A percentile compares a stretch with the other conserved stretches of the same genome.
phyloP scores from a whole-genome alignment of 352 stramenopile genomes.

The Nothophytophthora sp. region DNA sequence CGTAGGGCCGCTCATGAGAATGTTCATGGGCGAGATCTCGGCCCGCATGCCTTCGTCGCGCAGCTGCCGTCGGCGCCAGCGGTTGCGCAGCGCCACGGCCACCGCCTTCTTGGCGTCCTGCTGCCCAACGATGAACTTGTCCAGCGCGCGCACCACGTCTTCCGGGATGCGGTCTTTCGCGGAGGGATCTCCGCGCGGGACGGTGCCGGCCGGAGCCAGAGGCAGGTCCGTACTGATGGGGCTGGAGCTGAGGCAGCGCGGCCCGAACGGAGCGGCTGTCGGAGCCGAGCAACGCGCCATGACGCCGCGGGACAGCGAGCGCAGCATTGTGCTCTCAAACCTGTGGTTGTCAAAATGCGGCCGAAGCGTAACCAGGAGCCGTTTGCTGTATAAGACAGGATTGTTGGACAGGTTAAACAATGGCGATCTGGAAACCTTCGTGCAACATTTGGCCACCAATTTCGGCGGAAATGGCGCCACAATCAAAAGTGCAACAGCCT shows the following conservation, averaged over 20 bases:
- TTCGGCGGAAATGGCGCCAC: constrained; percentile 32
- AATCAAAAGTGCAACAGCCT: constrained; percentile 5
- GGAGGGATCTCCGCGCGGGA: constrained; percentile 6
- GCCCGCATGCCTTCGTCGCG: constrained; percentile 73
- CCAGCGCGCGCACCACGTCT: constrained; percentile 92
- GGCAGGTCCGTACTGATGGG: constrained; percentile 18
- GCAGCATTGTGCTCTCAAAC: too few species aligned
- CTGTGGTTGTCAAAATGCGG: too few species aligned
- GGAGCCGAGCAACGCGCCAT: too few species aligned
- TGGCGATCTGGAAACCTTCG: too few species aligned
- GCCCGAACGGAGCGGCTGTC: constrained; percentile 13
- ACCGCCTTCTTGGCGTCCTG: constrained; percentile 97
- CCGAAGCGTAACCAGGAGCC: too few species aligned
- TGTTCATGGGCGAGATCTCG: constrained; percentile 99
- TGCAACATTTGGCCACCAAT: too few species aligned
- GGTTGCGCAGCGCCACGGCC: constrained; percentile 97
- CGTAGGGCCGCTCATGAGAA: constrained; percentile 99
- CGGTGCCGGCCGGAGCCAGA: constrained; percentile 3
- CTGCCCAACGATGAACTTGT: constrained; percentile 98
- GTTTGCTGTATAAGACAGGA: too few species aligned
- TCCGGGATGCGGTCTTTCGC: constrained; percentile 88
- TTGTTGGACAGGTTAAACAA: too few species aligned
- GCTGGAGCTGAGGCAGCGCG: constrained; percentile 23
- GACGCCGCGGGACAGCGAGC: too few species aligned
- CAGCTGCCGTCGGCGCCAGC: constrained; percentile 96